Evolutionary conservation across 371 early-diverging fungal genomes (phyloP).

Genomic region (Batrachochytrium dendrobatidis): DNA sequence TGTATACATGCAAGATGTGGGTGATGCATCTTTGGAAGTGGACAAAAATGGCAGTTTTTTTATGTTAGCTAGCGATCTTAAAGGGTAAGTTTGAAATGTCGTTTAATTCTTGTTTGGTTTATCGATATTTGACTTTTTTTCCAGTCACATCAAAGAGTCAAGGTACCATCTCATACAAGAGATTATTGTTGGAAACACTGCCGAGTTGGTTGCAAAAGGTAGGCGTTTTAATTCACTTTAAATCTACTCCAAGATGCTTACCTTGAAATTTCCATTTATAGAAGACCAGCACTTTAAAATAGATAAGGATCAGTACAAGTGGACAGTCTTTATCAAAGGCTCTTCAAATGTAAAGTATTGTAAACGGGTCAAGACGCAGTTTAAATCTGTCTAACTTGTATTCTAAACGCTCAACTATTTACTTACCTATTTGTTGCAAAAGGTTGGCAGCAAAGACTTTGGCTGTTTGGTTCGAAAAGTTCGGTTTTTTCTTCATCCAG

Average conservation of each 20-base stretch:
- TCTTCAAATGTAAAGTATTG: slow-evolving; percentile 39
- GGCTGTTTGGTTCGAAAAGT: slow-evolving; percentile 67
- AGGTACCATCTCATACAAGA: slow-evolving; percentile 78
- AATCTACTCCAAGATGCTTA: slow-evolving; percentile 9
- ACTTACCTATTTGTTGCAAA: not conserved
- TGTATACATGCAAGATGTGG: no score
- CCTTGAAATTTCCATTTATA: not conserved
- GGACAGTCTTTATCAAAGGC: slow-evolving; percentile 82
- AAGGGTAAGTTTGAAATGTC: not conserved
- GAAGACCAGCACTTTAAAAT: slow-evolving; percentile 56
- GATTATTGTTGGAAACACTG: slow-evolving; percentile 79
- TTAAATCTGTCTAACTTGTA: not conserved
- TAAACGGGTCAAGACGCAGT: not conserved
- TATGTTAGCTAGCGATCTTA: not conserved
- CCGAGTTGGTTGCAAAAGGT: slow-evolving; percentile 61
- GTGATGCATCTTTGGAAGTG: no score
- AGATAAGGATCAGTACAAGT: slow-evolving; percentile 67
- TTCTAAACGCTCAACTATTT: not conserved
- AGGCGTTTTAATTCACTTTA: not conserved
- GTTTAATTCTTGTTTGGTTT: not conserved
- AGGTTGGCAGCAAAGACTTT: slow-evolving; percentile 36
- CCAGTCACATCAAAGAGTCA: slow-evolving; percentile 44
- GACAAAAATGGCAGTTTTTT: slow-evolving; percentile 5
- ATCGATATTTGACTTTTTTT: not conserved
- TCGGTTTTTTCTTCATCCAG: slow-evolving; percentile 82